Conservation (phyloP, 1,139 yeast genomes). For the Sugiyamaella paludigena region DNA sequence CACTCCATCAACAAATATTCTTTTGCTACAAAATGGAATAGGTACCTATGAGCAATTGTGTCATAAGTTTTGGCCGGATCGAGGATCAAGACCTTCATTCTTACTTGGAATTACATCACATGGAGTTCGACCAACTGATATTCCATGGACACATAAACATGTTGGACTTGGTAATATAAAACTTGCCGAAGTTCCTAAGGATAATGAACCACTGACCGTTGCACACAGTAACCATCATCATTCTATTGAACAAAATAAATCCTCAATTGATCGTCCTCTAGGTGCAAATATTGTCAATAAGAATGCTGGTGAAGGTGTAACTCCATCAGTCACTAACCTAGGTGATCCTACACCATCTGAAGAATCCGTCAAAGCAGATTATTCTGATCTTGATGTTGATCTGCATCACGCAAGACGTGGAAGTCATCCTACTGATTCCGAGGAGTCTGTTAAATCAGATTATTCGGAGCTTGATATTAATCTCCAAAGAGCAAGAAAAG, state of each 20-base stretch:
- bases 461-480: conserved; percentile 12
- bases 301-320: conserved; percentile 6
- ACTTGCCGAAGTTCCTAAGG: conserved; percentile 34
- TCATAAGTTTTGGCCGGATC: conserved; percentile 53
- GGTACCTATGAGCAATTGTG: conserved; percentile 60
- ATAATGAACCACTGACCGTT: background rate
- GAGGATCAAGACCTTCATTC: conserved; percentile 50
- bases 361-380: conserved; percentile 23
- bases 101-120: conserved; percentile 78
- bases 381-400: conserved; percentile 6
- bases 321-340: conserved; percentile 2
- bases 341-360: conserved; percentile 20
- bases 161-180: conserved; percentile 65
- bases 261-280: background rate
- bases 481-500: conserved; percentile 15
- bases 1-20: conserved; percentile 47
- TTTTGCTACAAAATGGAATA: conserved; percentile 77
- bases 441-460: conserved; percentile 23
- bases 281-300: conserved; percentile 4
- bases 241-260: background rate
- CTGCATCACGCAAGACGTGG: conserved; percentile 2
- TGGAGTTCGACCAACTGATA: conserved; percentile 56
- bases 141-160: conserved; percentile 48
- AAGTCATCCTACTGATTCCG: conserved; percentile 21
- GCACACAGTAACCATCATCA: background rate